Evolutionary conservation across 305 asterid genomes (phyloP).

Genomic region (Fraxinus ornus): DNA sequence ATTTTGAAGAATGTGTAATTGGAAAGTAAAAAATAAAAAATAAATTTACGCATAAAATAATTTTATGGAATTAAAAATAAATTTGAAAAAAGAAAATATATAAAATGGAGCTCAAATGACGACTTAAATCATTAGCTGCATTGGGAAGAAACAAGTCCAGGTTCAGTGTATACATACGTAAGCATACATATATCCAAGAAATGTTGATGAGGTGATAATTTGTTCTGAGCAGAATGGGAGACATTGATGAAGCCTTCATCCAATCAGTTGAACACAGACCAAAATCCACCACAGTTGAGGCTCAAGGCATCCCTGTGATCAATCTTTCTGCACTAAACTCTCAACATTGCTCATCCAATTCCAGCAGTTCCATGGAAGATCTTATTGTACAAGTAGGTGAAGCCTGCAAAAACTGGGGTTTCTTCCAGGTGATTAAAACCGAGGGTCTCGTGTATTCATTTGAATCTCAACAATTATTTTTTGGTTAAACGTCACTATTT

Average conservation of each 20-base stretch:
- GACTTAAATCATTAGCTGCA: not conserved
- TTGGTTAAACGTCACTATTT: not conserved
- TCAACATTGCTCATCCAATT: not conserved
- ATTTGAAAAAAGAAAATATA: too few species aligned
- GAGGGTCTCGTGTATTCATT: not conserved
- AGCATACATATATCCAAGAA: not conserved
- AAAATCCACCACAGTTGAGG: conserved; percentile 11
- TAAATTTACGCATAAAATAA: too few species aligned
- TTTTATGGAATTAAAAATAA: too few species aligned
- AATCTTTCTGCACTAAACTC: conserved; percentile 21
- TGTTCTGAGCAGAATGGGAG: conserved; percentile 6
- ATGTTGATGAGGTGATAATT: not conserved
- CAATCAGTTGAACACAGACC: conserved; percentile 24
- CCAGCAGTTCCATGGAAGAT: not conserved
- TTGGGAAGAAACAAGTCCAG: not conserved
- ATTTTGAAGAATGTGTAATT: too few species aligned
- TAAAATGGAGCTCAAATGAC: too few species aligned
- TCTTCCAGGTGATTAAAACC: conserved; percentile 12
- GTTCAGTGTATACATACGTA: not conserved
- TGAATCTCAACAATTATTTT: not conserved
- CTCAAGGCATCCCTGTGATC: conserved; percentile 17
- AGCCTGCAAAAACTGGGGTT: conserved; percentile 25
- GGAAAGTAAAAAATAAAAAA: too few species aligned
- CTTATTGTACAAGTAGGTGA: conserved; percentile 17
- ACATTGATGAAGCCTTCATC: conserved; percentile 20